phyloP scores from a whole-genome alignment of 257 asterid species.

The Solanum etuberosum region DNA sequence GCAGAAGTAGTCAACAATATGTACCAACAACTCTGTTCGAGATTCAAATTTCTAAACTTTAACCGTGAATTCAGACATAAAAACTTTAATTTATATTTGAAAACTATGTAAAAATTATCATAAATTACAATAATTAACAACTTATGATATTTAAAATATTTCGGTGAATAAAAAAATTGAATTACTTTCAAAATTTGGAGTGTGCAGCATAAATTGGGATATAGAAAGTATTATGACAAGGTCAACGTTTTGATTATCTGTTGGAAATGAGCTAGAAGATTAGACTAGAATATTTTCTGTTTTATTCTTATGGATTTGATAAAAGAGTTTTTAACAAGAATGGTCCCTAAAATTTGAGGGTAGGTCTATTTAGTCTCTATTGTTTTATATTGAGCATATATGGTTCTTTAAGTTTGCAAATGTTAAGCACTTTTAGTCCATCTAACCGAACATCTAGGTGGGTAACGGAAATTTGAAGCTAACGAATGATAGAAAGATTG shows the following conservation, averaged over 20 bases:
- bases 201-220: background rate
- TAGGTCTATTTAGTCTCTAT: background rate
- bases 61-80: too few species aligned
- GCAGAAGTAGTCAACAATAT: background rate
- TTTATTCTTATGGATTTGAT: background rate
- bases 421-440: background rate
- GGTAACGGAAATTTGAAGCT: background rate
- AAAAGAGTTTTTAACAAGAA: background rate
- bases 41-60: too few species aligned
- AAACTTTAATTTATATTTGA: background rate
- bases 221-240: background rate
- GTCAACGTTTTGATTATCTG: background rate
- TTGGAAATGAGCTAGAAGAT: background rate
- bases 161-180: too few species aligned
- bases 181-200: background rate
- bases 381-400: background rate
- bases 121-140: too few species aligned
- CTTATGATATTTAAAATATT: too few species aligned
- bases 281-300: background rate
- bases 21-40: background rate
- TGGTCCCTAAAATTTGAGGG: background rate
- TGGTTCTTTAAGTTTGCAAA: background rate
- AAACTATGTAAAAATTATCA: too few species aligned
- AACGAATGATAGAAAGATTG: background rate
- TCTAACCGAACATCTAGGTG: background rate